Conservation (phyloP, 306 rosid genomes). For the Glycine tomentella region DNA sequence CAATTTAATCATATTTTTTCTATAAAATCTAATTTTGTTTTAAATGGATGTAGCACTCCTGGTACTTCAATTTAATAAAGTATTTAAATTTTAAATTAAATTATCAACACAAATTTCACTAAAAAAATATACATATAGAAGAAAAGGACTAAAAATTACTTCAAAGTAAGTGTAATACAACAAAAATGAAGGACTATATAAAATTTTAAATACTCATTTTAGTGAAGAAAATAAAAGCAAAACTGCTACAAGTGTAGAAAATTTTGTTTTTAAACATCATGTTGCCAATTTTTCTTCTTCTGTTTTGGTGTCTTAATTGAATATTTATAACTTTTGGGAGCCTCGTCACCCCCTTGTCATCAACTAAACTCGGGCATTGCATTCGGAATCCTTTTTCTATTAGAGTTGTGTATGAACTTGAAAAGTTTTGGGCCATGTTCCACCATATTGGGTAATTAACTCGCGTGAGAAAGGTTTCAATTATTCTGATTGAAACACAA, state of each 20-base stretch:
- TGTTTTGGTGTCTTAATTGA: neutral
- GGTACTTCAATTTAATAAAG: no score
- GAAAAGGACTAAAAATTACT: no score
- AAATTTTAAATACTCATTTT: neutral
- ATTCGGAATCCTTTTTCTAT: neutral
- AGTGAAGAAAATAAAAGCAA: neutral
- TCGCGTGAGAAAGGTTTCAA: neutral
- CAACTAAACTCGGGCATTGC: neutral
- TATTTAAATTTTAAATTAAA: no score
- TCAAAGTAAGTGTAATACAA: neutral
- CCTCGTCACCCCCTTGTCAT: neutral
- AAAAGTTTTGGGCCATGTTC: neutral
- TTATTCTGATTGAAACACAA: neutral
- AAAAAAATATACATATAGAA: no score
- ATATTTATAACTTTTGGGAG: neutral
- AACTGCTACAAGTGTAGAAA: neutral
- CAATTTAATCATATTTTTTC: no score
- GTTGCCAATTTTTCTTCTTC: neutral
- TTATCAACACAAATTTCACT: no score
- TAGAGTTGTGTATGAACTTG: neutral
- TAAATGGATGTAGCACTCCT: no score
- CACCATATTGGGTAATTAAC: neutral
- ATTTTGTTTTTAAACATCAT: neutral
- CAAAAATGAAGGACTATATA: neutral
- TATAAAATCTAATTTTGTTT: no score